phyloP scores from a whole-genome alignment of 306 rosid genomes.

The Mucuna pruriens region DNA sequence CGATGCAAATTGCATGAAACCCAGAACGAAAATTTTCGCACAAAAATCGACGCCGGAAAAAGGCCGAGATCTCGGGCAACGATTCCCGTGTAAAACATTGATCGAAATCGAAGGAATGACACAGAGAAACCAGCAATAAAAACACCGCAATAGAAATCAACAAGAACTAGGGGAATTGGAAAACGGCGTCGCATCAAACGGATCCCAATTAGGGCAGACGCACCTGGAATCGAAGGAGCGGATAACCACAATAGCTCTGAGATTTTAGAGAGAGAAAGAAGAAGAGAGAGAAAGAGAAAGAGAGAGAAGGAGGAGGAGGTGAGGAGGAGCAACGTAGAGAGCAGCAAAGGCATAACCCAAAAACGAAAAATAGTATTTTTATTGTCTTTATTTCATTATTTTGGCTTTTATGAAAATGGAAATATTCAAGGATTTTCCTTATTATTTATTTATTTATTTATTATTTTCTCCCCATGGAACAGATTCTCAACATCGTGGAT shows the following conservation, averaged over 20 bases:
- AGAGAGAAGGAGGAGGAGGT: constrained; percentile 34
- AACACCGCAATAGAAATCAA: background rate
- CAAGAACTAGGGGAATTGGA: background rate
- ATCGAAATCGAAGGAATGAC: constrained; percentile 59
- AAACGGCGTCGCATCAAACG: constrained; percentile 33
- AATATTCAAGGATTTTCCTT: background rate
- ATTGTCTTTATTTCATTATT: background rate
- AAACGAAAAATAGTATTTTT: constrained; percentile 39
- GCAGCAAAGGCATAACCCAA: constrained; percentile 61
- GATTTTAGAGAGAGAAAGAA: constrained; percentile 68
- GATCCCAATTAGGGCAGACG: constrained; percentile 64
- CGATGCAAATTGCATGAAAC: constrained; percentile 44
- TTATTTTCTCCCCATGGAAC: background rate
- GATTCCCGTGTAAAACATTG: constrained; percentile 46
- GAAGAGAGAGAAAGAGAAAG: constrained; percentile 29
- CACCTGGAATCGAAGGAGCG: constrained; percentile 72
- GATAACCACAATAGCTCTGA: constrained; percentile 50
- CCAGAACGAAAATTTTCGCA: constrained; percentile 16
- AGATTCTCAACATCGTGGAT: background rate
- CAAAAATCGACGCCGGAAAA: constrained; percentile 21
- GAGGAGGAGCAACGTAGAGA: constrained; percentile 52
- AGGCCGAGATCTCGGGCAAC: constrained; percentile 54
- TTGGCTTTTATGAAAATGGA: background rate
- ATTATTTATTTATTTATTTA: background rate
- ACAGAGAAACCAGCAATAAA: constrained; percentile 2